Base-by-base conservation (phyloP, 2,329 filamentous ascomycete genomes). In the Conoideocrella luteorostrata region DNA sequence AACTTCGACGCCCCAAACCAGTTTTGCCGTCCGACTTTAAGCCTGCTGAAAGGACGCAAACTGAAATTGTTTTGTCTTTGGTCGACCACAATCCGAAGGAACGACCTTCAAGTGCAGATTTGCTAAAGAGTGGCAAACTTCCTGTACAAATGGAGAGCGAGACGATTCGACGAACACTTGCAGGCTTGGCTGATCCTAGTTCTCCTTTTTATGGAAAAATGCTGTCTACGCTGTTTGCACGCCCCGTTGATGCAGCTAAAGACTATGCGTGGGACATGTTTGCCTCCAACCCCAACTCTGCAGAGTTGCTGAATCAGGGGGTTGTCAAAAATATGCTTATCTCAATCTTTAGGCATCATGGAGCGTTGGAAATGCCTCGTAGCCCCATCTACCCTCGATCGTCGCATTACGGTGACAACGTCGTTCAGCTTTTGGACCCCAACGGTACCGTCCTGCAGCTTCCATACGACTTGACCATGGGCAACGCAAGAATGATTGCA, bases 111-210 rank as follows among this genome's bases (percentile, higher is more conserved):
- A 90, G 87, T 47, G 71, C 77, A 1, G 89, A 95, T 47, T 77
- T 98, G 10, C 70, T 97, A 2, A 83, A 87, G 50, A 90, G 86
- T 56, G 88, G 88, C 17, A 89, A 89, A 56, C 74, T 98, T 5
- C 93, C 93, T 0, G 77, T 95, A 7, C 88, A 93, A 58, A 88
- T 95, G 66, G 90, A 96, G 62, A 90, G 91, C 56, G 91, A 96
- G 62, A 88, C 86, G 1, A 89, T 95, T 48, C 80, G 87, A 47
- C 81, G 88, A 50, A 87, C 88, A 3, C 75, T 97, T 39, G 84
- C 86, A 45, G 85, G 87, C 20, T 66, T 97, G 20, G 84, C 85
- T 0, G 87, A 95, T 57, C 82, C 87, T 0, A 83, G 77, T 49
- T 95, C 90, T 4, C 86, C 88, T 0, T 91, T 95, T 59, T 94